A percentile compares a stretch with the other conserved stretches of the same genome.
Evolutionary conservation across 1,284 basidiomycete species (phyloP).

Genomic region (Ceratobasidium sp.): DNA sequence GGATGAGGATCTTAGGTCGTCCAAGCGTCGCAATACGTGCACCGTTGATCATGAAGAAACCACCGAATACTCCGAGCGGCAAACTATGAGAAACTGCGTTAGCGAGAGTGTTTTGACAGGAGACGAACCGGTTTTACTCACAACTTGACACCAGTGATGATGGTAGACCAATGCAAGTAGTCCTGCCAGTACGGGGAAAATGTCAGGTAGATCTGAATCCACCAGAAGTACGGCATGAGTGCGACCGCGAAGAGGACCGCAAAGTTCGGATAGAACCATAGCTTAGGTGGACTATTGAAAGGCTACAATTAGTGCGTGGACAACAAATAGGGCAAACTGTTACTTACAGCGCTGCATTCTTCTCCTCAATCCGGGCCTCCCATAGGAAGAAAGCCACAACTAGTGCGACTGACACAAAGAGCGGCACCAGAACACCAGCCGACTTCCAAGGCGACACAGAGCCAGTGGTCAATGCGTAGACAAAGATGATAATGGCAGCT

Average conservation of each 20-base stretch:
- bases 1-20: slow-evolving; percentile 63
- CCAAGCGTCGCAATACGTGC: slow-evolving; percentile 59
- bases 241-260: slow-evolving; percentile 58
- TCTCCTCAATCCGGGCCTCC: slow-evolving; percentile 58
- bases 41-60: slow-evolving; percentile 56
- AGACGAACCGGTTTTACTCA: no score
- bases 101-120: no score
- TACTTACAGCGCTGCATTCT: slow-evolving; percentile 60
- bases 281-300: slow-evolving; percentile 57
- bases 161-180: slow-evolving; percentile 57
- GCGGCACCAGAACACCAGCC: slow-evolving; percentile 60
- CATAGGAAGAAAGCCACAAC: slow-evolving; percentile 60
- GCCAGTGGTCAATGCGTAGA: slow-evolving; percentile 65
- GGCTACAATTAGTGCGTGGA: not conserved
- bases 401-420: slow-evolving; percentile 60
- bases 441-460: slow-evolving; percentile 62
- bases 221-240: slow-evolving; percentile 61
- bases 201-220: slow-evolving; percentile 35
- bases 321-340: not conserved
- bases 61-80: slow-evolving; percentile 51
- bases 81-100: no score
- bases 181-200: slow-evolving; percentile 58
- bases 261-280: slow-evolving; percentile 61
- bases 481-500: slow-evolving; percentile 58
- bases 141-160: slow-evolving; percentile 56